Base-by-base conservation (phyloP, 2,329 filamentous ascomycete genomes). In the Acrocalymma vagum region DNA sequence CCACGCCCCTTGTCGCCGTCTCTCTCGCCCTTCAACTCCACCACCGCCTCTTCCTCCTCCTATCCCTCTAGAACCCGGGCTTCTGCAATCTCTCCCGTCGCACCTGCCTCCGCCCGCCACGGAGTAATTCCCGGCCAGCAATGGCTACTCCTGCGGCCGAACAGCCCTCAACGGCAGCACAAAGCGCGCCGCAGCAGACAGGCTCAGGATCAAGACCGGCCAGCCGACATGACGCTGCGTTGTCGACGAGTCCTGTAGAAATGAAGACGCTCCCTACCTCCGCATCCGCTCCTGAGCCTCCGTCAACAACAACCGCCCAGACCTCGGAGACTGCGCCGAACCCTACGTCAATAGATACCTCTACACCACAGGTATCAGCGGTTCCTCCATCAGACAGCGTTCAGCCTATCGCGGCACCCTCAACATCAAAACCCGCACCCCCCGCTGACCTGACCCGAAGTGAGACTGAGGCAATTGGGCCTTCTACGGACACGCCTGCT, bases 381-480 rank as follows among this genome's bases (percentile, higher is more conserved):
- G 29, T 43, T 17, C 38, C 38, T 18, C 26, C 45, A 5, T 33
- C 50, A 30, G 43, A 54, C 24, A 42, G 37, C 26, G 38, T 47
- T 33, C 48, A 47, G 23, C 31, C 51, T 8, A 11, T 34, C 8
- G 42, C 29, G n/a, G 38, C 42, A 15, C 31, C 56, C 3, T 41
- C 56, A 13, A 44, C 61, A 22, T 33, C 54, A 13, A 62, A 60
- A 37, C 49, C 49, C 14, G 35, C 58, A 6, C 45, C 59, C 31
- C 63, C 62, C 34, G 45, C 56, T 35, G 42, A 62, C 33, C 55
- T 72, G 29, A 65, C 53, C 31, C 67, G 71, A 40, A 60, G 60
- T 41, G 70, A 75, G 48, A 71, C 71, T 16, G 73, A 75, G 59
- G 72, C 72, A 32, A 73, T 77, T 38, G 74, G 73, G n/a, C 73